These are phyloP conservation scores for Metschnikowia picachoensis DNA, from an alignment of 805 yeast species.

Conservation along the genomic window DNA sequence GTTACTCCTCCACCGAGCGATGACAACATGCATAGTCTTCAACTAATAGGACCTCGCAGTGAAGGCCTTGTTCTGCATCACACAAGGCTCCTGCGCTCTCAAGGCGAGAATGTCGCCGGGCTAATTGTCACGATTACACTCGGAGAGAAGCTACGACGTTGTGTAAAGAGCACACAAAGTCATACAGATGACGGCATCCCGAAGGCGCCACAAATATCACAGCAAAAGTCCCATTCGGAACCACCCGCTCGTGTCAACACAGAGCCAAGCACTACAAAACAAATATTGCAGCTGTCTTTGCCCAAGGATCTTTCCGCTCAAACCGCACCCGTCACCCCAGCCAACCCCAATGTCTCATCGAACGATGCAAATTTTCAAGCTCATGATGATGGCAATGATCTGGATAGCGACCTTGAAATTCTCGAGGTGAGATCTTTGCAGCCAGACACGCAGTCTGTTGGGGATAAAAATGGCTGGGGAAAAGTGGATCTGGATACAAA, in stretches of 20 bases:
- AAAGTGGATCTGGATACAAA: not conserved
- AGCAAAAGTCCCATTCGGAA: too few relatives aligned
- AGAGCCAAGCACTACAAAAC: not conserved
- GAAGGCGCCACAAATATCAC: too few relatives aligned
- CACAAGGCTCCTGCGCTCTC: conserved; percentile 7
- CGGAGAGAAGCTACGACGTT: conserved; percentile 11
- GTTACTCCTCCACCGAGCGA: not conserved
- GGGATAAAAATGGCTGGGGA: not conserved
- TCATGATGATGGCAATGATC: not conserved
- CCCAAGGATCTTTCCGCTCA: not conserved
- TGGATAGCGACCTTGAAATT: conserved; percentile 17
- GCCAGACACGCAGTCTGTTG: not conserved
- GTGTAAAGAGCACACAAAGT: not conserved
- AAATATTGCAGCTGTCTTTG: not conserved
- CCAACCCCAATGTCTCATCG: too few relatives aligned
- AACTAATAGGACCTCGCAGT: conserved; percentile 14
- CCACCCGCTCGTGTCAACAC: not conserved
- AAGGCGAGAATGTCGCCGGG: conserved; percentile 3
- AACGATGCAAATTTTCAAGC: not conserved
- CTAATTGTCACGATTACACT: conserved; percentile 11
- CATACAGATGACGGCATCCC: too few relatives aligned
- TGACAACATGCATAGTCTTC: conserved; percentile 12
- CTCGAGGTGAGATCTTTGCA: conserved; percentile 11
- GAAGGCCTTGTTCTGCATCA: conserved; percentile 13
- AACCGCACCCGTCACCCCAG: not conserved